Evolutionary conservation across 257 asterid species (phyloP), one percentile per base, ranked within the genome.

Genomic region (Echites panduratus): DNA sequence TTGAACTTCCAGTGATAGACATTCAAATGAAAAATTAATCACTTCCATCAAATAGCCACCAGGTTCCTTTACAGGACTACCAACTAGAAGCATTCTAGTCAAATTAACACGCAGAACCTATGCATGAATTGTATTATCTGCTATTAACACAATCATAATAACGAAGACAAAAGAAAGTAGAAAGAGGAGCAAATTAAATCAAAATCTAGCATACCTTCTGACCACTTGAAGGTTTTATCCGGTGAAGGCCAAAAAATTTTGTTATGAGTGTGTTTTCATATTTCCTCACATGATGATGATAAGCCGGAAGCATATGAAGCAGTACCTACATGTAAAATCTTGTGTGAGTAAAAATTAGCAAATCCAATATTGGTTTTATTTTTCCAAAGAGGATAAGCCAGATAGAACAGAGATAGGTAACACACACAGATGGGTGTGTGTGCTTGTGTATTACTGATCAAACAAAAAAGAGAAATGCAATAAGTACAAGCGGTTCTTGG

Each of bases 201-300:
- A 29, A 9, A 27, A 72, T 72, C 26, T 41, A 43, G 19, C 50
- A 74, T 89, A 91, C 99, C 97, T 89, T 94, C 80, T 91, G 97
- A 82, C 99, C 97, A 70, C 97, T 89, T 24, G 89, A 86, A 73
- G 99, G 95, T 81, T 87, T 88, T 83, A 94, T 91, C 89, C 99
- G 86, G 89, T 95, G 98, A 79, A 95, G 98, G 74, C 99, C 98
- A 75, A 95, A 94, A 85, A 95, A 95, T 79, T 95, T 95, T 35
- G 98, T 92, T 66, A 95, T 84, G 61, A 95, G 93, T 64, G 99
- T 95, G 84, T 95, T 95, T 12, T 95, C 99, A 54, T 88, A 78
- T 72, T 74, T 80, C 75, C 79, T 86, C 75, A 95, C 99, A 62
- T 95, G 99, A 54, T 71, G 73, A 78, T 90, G 94, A 81, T 95